Conservation (phyloP, 257 asterid species). For the Penstemon barbatus region DNA sequence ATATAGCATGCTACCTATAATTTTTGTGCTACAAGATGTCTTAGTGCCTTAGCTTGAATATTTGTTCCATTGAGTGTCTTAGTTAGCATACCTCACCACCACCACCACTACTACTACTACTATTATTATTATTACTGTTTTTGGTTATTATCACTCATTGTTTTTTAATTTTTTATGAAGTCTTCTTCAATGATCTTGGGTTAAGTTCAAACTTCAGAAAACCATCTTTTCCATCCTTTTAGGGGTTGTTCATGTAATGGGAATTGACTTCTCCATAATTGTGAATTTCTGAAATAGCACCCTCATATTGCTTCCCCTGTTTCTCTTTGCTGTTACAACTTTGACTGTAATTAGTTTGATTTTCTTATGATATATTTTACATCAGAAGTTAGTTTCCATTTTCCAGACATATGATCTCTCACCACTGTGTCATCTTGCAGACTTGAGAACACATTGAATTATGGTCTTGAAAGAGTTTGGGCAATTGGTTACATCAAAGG, state of each 20-base stretch:
- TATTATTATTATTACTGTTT: background rate
- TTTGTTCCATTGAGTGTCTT: background rate
- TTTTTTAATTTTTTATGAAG: background rate
- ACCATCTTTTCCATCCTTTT: background rate
- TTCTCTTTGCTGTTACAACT: background rate
- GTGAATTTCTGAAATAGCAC: conserved; percentile 4
- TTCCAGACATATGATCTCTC: conserved; percentile 24
- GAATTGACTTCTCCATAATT: conserved; percentile 8
- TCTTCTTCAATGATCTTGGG: background rate
- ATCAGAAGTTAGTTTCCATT: conserved; percentile 23
- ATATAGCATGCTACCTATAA: conserved; percentile 96
- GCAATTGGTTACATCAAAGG: conserved; percentile 88
- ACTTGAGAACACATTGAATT: conserved; percentile 91
- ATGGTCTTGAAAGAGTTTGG: conserved; percentile 99
- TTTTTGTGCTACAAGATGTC: conserved; percentile 6
- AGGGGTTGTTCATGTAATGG: background rate
- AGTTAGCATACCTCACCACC: conserved; percentile 1
- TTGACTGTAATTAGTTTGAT: background rate
- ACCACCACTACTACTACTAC: background rate
- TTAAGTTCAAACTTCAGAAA: background rate
- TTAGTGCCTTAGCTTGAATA: too few species aligned
- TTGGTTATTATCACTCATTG: background rate
- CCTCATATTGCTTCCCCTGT: background rate
- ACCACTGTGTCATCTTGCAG: conserved; percentile 49
- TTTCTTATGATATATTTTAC: conserved; percentile 10